Percentiles rank a stretch among this genome's conserved stretches.
Evolutionary conservation across 2,329 filamentous ascomycete genomes (phyloP).

Genomic region (Elsinoe ampelina): DNA sequence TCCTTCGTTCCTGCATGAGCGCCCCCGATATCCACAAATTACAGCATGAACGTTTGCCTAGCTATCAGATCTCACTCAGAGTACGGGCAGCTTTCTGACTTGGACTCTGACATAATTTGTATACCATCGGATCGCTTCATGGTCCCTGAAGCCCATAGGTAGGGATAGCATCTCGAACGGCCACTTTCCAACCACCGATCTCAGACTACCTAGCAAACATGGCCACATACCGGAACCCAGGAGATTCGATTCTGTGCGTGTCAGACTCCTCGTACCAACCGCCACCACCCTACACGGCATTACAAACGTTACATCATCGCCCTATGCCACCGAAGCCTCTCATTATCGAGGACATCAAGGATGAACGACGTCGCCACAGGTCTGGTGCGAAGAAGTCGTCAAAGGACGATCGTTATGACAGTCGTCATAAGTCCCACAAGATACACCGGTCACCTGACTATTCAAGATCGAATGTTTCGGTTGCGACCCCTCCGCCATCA

Average conservation of each 20-base stretch:
- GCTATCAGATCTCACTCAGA: too few relatives aligned
- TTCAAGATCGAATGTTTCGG: background rate
- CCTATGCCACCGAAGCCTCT: background rate
- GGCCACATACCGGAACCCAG: background rate
- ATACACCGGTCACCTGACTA: background rate
- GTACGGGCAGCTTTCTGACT: too few relatives aligned
- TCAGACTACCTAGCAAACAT: background rate
- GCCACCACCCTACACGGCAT: background rate
- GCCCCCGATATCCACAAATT: too few relatives aligned
- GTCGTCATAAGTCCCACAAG: background rate
- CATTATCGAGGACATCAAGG: background rate
- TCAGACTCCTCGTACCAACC: background rate
- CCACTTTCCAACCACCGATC: background rate
- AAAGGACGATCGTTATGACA: background rate
- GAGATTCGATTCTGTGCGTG: background rate
- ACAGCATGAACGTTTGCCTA: too few relatives aligned
- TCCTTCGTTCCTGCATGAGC: background rate
- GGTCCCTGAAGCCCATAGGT: background rate
- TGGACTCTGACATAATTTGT: too few relatives aligned
- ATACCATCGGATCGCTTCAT: too few relatives aligned
- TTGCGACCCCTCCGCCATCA: background rate
- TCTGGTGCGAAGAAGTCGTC: background rate
- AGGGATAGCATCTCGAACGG: background rate
- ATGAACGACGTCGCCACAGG: background rate
- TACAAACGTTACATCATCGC: background rate